phyloP scores from a whole-genome alignment of 148 eudicot genomes.

The Vaccinium vitisidaea region DNA sequence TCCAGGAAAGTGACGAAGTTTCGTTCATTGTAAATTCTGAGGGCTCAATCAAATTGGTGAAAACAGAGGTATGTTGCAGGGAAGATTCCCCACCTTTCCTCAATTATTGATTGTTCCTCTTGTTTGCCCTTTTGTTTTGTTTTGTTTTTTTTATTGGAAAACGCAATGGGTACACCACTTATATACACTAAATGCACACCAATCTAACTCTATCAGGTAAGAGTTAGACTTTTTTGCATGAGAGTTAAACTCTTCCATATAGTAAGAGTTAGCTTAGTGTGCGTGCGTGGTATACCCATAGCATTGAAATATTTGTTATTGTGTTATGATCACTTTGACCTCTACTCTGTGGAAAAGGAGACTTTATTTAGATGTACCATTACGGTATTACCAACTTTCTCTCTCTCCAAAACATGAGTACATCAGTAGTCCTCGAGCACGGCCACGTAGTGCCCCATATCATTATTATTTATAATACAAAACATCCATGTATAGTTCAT shows the following conservation, averaged over 20 bases:
- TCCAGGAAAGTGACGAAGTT: not conserved
- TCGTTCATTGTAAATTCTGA: not conserved
- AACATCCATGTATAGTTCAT: no score
- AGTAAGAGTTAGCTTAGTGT: no score
- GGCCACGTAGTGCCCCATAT: no score
- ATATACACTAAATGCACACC: no score
- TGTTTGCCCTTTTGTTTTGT: slow-evolving; percentile 24
- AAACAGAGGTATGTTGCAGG: slow-evolving; percentile 14
- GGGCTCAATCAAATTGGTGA: slow-evolving; percentile 10
- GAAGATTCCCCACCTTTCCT: slow-evolving; percentile 34
- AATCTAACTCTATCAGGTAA: no score
- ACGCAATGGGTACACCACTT: no score
- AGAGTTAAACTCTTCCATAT: no score
- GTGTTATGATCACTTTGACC: slow-evolving; percentile 10
- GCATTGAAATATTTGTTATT: not conserved
- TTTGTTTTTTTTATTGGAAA: not conserved
- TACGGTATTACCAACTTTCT: not conserved
- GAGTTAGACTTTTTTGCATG: no score
- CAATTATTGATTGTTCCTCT: slow-evolving; percentile 34
- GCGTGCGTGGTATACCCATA: no score
- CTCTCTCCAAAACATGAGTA: not conserved
- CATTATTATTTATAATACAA: no score
- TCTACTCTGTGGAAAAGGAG: no score
- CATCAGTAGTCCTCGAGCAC: no score
- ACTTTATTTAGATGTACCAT: not conserved